Evolutionary conservation across 768 basidiomycete species (phyloP).

Genomic region (Cubamyces sp.): DNA sequence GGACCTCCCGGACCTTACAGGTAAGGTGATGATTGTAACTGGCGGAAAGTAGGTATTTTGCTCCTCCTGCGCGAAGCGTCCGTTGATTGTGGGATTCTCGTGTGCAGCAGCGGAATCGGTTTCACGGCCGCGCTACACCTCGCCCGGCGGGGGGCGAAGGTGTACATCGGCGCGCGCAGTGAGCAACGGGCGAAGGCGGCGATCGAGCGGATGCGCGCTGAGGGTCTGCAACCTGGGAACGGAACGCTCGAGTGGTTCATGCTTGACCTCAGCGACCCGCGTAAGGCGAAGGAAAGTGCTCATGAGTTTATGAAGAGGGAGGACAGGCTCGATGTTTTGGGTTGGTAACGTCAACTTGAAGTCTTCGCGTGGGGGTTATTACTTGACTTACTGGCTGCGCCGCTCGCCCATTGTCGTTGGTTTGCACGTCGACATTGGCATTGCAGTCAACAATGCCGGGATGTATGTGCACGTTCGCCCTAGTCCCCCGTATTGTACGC

Average conservation of each 20-base stretch:
- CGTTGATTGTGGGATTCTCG: not conserved
- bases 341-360: slow-evolving; percentile 33
- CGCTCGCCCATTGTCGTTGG: no score
- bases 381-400: no score
- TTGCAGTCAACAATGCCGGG: slow-evolving; percentile 58
- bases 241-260: slow-evolving; percentile 42
- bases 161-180: slow-evolving; percentile 40
- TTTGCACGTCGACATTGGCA: not conserved
- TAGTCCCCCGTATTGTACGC: not conserved
- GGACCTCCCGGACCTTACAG: slow-evolving; percentile 52
- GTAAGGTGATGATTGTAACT: slow-evolving; percentile 52
- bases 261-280: slow-evolving; percentile 46
- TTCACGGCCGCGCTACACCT: slow-evolving; percentile 43
- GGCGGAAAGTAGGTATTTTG: slow-evolving; percentile 47
- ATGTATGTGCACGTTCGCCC: slow-evolving; percentile 38
- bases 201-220: slow-evolving; percentile 38
- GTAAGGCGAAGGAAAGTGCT: slow-evolving; percentile 39
- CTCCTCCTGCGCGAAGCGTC: not conserved
- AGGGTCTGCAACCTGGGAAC: slow-evolving; percentile 34
- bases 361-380: no score
- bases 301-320: slow-evolving; percentile 43
- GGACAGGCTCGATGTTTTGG: slow-evolving; percentile 45
- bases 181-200: slow-evolving; percentile 38
- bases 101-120: slow-evolving; percentile 41
- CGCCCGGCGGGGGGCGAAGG: slow-evolving; percentile 46